Percentiles rank a stretch among this genome's conserved stretches.
Evolutionary conservation across 2,329 filamentous ascomycete genomes (phyloP).

Genomic region (Exophiala bonariae): DNA sequence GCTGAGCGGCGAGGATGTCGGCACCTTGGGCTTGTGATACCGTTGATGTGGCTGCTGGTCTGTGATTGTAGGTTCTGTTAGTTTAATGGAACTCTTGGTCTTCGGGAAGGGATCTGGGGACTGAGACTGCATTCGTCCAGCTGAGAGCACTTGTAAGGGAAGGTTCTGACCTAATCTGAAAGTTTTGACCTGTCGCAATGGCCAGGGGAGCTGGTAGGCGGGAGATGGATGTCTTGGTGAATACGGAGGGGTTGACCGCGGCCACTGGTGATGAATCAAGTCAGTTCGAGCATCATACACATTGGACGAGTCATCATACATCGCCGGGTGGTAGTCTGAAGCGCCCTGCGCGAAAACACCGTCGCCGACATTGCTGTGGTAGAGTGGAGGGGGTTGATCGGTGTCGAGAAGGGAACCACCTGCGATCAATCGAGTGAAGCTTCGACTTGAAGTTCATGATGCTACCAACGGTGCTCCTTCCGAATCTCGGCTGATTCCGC

Average conservation of each 20-base stretch:
- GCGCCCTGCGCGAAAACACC: conserved; percentile 50
- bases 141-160: too few species aligned
- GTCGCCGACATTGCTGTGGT: conserved; percentile 27
- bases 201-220: conserved; percentile 45
- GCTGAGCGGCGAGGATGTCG: conserved; percentile 76
- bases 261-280: conserved; percentile 45
- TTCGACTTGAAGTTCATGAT: conserved; percentile 4
- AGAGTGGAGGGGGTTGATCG: conserved; percentile 1
- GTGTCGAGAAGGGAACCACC: neutral
- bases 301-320: conserved; percentile 36
- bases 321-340: conserved; percentile 49
- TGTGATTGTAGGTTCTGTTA: conserved; percentile 3
- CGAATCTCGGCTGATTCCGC: conserved; percentile 13
- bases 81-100: neutral
- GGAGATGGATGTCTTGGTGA: conserved; percentile 37
- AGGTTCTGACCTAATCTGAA: conserved; percentile 44
- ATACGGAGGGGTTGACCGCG: conserved; percentile 44
- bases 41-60: conserved; percentile 42
- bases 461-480: conserved; percentile 4
- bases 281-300: neutral
- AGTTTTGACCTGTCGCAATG: conserved; percentile 42
- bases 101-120: too few species aligned
- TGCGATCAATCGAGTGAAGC: neutral
- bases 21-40: conserved; percentile 56
- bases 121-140: too few species aligned